Percentiles rank a stretch among this genome's conserved stretches.
phyloP scores from a whole-genome alignment of 148 eudicot species.

The Rhododendron henanense region DNA sequence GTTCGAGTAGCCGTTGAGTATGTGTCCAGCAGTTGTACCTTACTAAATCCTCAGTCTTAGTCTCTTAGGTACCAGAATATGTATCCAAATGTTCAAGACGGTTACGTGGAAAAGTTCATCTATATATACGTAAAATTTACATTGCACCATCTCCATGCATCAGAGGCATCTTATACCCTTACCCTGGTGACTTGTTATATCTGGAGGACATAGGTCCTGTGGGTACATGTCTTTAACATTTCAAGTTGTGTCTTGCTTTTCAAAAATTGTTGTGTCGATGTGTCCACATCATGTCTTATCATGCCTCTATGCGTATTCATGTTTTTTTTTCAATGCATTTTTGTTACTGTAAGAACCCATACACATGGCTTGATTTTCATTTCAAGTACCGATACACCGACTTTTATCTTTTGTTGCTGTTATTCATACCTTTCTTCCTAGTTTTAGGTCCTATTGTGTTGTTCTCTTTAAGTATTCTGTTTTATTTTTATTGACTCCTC shows the following conservation, averaged over 20 bases:
- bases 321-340: not conserved
- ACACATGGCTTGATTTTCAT: not conserved
- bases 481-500: not conserved
- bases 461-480: not conserved
- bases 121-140: too few relatives aligned
- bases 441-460: not conserved
- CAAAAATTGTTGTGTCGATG: not conserved
- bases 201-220: not conserved
- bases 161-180: not conserved
- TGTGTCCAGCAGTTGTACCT: not conserved
- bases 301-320: not conserved
- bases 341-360: not conserved
- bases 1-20: not conserved
- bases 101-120: not conserved
- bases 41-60: not conserved
- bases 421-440: not conserved
- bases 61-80: not conserved
- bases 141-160: not conserved
- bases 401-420: not conserved
- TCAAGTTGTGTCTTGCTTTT: not conserved
- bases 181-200: not conserved
- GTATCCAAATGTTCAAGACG: not conserved
- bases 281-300: not conserved
- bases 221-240: not conserved
- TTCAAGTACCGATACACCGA: not conserved